Base-by-base conservation (phyloP, 306 rosid species). In the Rosa persica region DNA sequence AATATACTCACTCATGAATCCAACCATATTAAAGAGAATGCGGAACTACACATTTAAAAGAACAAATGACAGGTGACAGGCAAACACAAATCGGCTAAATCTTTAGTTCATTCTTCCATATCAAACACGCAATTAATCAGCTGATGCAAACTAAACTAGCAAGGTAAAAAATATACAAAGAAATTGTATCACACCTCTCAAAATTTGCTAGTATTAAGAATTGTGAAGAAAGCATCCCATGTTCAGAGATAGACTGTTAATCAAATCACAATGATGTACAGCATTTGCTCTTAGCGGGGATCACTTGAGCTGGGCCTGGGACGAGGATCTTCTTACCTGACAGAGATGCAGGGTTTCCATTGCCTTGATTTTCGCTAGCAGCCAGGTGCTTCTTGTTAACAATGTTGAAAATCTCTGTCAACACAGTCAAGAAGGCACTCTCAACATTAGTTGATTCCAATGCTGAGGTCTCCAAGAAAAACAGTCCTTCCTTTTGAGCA, bases 381-480 rank as follows among this genome's bases (percentile, higher is more conserved):
- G 91, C 77, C 46, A 94, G 77, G 84, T 13, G 90, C 83, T 92
- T 92, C 89, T 78, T 92, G 89, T 88, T 94, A 78, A 92, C 86
- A 61, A 89, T 89, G 83, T 89, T 92, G 93, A 92, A 94, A 70
- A 94, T 92, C 87, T 94, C 98, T 3, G 97, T 92, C 80, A 94
- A 83, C 71, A 94, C 88, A 34, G 97, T 94, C 77, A 83, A 66
- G 90, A 94, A 94, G 80, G 97, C 97, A 12, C 81, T 77, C 88
- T 94, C 98, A 25, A 94, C 97, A n/a, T 94, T 94, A 42, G 98
- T 92, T 4, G 97, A 83, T 83, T 90, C 88, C 78, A 94, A 74
- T 17, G 98, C 98, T 0, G 98, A 94, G 70, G 98, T 94, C 88
- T 94, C 98, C 70, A 94, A 74, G 93, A 94, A 94, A 79, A 94